Evolutionary conservation across 2,329 filamentous ascomycete genomes (phyloP), one percentile per base, ranked within the genome.

Genomic region (Aspergillus fumigatus): DNA sequence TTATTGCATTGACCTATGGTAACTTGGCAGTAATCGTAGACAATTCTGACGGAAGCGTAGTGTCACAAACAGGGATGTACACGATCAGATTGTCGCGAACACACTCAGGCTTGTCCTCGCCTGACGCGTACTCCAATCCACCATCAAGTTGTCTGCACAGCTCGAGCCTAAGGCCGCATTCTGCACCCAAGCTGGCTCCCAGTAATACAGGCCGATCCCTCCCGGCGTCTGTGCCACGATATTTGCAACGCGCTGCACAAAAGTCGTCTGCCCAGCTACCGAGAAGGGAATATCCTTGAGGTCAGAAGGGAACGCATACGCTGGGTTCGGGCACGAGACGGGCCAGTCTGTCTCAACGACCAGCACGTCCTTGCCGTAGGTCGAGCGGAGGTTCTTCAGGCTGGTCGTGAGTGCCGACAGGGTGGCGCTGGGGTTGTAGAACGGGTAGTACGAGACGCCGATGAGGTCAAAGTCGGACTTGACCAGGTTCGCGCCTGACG

Each of bases 331-430:
- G 66, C 88, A 90, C 2, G 77, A 79, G 0, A 78, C 82, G 0
- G 88, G 88, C 87, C 87, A 91, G 73, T 90, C 77, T 0, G 83
- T 86, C 73, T 91, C 88, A 0, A 84, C 86, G 3, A 91, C 83
- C n/a, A 87, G 75, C 5, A 90, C 74, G 41, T 84, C 77, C 72
- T 90, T 90, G 8, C 79, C 80, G 76, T 84, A 90, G 3, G 77
- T 80, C 45, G 71, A 78, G 11, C 81, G 82, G 77, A 90, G 81
- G 55, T 84, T 85, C 4, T 67, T 76, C 56, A 90, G 67, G 17
- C 79, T 82, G 0, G 75, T 75, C 64, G 81, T 77, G 35, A 90
- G 77, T 9, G 78, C 76, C 0, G 81, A 71, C 0, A 90, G 77
- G 0, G 84, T 87, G 0, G 87, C 87, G 1, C 67, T 75, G 0